These are phyloP conservation scores for Aegilops sharonensis DNA, from an alignment of 176 grass and related monocot genomes.

Conservation along the genomic window DNA sequence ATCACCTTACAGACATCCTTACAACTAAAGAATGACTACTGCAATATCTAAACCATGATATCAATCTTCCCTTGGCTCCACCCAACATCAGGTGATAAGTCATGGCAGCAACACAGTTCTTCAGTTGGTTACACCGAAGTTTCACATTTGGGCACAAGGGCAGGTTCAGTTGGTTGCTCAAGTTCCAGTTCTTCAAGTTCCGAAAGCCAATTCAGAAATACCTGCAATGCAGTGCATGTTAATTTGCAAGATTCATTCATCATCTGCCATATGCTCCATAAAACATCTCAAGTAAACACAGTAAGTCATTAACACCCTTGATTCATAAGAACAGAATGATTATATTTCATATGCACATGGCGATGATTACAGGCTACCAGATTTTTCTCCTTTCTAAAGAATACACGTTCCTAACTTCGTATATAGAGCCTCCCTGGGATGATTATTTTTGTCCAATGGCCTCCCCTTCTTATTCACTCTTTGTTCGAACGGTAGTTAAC, in stretches of 20 bases:
- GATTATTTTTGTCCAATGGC: conserved; percentile 20
- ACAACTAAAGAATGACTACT: not conserved
- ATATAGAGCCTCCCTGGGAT: conserved; percentile 27
- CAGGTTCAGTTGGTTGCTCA: not conserved
- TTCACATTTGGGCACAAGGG: not conserved
- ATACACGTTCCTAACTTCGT: conserved; percentile 40
- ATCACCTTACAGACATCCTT: not conserved
- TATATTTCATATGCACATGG: conserved; percentile 48
- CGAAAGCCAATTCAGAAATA: not conserved
- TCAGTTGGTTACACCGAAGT: not conserved
- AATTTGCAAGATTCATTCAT: not conserved
- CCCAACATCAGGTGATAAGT: not conserved
- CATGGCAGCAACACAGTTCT: not conserved
- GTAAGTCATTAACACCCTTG: not conserved
- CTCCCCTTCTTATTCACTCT: conserved; percentile 41
- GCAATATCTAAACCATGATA: not conserved
- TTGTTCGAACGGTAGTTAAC: conserved; percentile 45
- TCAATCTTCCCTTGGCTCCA: not conserved
- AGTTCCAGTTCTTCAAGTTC: not conserved
- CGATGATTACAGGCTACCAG: conserved; percentile 35
- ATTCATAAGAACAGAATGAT: conserved; percentile 8
- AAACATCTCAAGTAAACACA: not conserved
- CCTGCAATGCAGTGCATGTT: conserved; percentile 11
- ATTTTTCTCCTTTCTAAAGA: conserved; percentile 36
- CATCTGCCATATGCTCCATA: not conserved